phyloP scores from a whole-genome alignment of 371 early-diverging fungal species.

The Thermomucor indicae-seudaticae region DNA sequence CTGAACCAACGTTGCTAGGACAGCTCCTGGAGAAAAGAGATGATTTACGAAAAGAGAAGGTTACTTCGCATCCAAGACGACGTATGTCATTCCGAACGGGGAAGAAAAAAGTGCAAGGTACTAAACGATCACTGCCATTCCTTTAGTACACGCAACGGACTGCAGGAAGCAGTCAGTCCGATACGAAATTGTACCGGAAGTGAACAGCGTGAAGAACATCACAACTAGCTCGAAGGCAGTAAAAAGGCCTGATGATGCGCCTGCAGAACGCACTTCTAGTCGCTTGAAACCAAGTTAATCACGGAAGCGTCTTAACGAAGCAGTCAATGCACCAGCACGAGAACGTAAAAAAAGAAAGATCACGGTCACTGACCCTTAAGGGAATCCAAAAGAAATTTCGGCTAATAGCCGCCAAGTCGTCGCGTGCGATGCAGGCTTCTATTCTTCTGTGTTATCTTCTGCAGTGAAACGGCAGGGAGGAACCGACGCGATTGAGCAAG shows the following conservation, averaged over 20 bases:
- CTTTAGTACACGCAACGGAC: neutral
- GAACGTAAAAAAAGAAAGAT: neutral
- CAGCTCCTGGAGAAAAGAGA: neutral
- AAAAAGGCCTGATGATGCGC: neutral
- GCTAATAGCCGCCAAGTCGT: neutral
- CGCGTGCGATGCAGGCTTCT: neutral
- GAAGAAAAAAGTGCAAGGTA: too few species aligned
- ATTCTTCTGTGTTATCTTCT: neutral
- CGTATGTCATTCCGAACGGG: too few species aligned
- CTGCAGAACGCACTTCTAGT: neutral
- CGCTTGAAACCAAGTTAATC: neutral
- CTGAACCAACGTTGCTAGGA: neutral
- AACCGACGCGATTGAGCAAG: neutral
- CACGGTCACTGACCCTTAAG: neutral
- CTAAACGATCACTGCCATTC: neutral
- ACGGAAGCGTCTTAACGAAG: neutral
- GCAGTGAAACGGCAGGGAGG: neutral
- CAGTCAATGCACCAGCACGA: neutral
- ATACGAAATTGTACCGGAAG: neutral
- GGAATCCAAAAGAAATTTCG: neutral
- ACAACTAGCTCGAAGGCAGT: neutral
- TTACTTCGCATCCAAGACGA: neutral
- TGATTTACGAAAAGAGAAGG: neutral
- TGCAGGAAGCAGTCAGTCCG: neutral
- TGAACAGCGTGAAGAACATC: neutral